A percentile compares a stretch with the other conserved stretches of the same genome.
Evolutionary conservation across 495 filamentous ascomycete genomes (phyloP).

Genomic region (Filosporella fistucella): DNA sequence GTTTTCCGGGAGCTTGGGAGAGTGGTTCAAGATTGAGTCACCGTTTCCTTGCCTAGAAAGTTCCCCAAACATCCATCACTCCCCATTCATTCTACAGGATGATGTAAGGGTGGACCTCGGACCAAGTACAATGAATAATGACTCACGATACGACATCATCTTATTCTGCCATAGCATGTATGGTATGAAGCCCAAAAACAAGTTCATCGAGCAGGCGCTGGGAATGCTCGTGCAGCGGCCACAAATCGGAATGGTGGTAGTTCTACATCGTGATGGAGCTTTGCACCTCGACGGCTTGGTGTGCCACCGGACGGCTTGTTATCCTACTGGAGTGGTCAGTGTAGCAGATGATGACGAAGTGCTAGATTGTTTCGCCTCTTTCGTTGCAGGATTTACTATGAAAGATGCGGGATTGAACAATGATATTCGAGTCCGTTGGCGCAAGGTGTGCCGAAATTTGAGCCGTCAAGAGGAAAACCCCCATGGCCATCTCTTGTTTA

Average conservation of each 20-base stretch:
- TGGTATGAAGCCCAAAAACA: conserved; percentile 47
- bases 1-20: conserved; percentile 42
- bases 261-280: conserved; percentile 48
- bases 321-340: conserved; percentile 42
- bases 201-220: conserved; percentile 44
- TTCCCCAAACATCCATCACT: conserved; percentile 37
- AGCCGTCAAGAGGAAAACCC: conserved; percentile 37
- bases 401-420: conserved; percentile 34
- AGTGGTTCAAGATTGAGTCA: conserved; percentile 40
- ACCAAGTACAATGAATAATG: conserved; percentile 23
- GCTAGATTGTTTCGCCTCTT: conserved; percentile 50
- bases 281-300: conserved; percentile 45
- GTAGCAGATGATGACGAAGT: conserved; percentile 42
- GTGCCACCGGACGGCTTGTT: conserved; percentile 46
- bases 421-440: conserved; percentile 39
- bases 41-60: conserved; percentile 45
- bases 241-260: conserved; percentile 42
- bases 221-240: conserved; percentile 44
- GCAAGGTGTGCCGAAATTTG: conserved; percentile 46
- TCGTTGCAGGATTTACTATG: conserved; percentile 45
- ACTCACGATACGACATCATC: conserved; percentile 50
- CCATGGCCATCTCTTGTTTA: conserved; percentile 44
- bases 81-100: conserved; percentile 36
- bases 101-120: conserved; percentile 25
- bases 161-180: conserved; percentile 65